A percentile compares a stretch with the other conserved stretches of the same genome.
Evolutionary conservation across 257 asterid species (phyloP).

Genomic region (Eucommia ulmoides): DNA sequence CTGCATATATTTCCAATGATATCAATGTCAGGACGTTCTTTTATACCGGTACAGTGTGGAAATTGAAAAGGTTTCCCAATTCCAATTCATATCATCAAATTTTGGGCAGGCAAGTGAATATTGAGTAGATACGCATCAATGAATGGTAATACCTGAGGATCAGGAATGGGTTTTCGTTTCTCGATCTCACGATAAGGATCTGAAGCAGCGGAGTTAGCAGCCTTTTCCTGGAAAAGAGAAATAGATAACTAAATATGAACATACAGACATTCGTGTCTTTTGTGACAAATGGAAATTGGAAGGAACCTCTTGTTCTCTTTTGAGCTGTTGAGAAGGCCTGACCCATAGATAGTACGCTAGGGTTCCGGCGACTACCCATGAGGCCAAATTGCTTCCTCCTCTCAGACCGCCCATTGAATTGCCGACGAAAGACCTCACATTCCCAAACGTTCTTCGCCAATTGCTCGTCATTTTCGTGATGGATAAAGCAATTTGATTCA

Average conservation of each 20-base stretch:
- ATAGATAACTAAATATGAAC: not conserved
- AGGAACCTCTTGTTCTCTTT: conserved; percentile 63
- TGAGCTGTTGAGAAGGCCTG: conserved; percentile 79
- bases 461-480: conserved; percentile 28
- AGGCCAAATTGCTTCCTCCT: conserved; percentile 72
- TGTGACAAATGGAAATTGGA: too few relatives aligned
- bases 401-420: conserved; percentile 81
- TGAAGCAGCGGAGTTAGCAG: conserved; percentile 59
- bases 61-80: too few relatives aligned
- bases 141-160: conserved; percentile 64
- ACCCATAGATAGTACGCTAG: conserved; percentile 93
- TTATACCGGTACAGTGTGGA: too few relatives aligned
- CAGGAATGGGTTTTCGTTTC: conserved; percentile 71
- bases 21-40: conserved; percentile 7
- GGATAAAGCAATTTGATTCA: too few relatives aligned
- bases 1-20: conserved; percentile 22
- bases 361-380: conserved; percentile 97
- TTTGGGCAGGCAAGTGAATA: conserved; percentile 7
- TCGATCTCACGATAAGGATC: conserved; percentile 61
- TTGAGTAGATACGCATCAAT: not conserved
- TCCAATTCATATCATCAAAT: too few relatives aligned
- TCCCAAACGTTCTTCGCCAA: conserved; percentile 58
- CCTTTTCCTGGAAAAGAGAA: conserved; percentile 40
- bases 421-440: conserved; percentile 61
- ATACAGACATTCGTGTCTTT: too few relatives aligned